A percentile compares a stretch with the other conserved stretches of the same genome.
Conservation (phyloP, 2,329 filamentous ascomycete genomes). For the Beauveria rudraprayagi region DNA sequence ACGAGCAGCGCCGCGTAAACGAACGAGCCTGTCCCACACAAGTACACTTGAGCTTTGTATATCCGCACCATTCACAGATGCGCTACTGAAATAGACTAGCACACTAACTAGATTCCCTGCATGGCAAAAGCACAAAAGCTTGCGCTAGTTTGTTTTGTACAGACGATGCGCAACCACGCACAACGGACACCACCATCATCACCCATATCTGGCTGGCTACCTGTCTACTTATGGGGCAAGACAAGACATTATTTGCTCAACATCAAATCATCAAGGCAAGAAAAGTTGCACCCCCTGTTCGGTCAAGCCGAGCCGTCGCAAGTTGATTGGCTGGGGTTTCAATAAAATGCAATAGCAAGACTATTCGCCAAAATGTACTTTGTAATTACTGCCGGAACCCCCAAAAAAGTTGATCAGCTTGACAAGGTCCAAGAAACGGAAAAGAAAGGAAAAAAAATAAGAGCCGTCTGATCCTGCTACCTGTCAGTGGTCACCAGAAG, state of each 20-base stretch:
- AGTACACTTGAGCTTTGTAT: not conserved
- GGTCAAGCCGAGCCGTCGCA: not conserved
- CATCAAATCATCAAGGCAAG: not conserved
- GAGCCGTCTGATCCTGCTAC: too few relatives aligned
- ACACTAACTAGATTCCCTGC: not conserved
- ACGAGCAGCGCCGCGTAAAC: not conserved
- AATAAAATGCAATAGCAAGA: not conserved
- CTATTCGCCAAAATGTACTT: not conserved
- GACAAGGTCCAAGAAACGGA: not conserved
- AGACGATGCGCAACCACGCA: not conserved
- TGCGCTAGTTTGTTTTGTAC: not conserved
- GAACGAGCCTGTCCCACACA: not conserved
- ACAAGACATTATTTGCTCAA: not conserved
- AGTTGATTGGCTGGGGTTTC: constrained; percentile 3
- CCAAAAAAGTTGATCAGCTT: not conserved
- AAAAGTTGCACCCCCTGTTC: not conserved
- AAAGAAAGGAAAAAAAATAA: too few relatives aligned
- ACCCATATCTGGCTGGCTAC: not conserved
- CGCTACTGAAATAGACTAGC: not conserved
- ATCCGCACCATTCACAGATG: not conserved
- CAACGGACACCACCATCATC: not conserved
- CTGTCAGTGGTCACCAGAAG: not conserved
- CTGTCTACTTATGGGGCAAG: not conserved
- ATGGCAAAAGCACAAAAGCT: not conserved
- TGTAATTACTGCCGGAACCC: not conserved